Percentiles rank a stretch among this genome's conserved stretches.
Conservation (phyloP, 805 yeast species). For the Hanseniaspora clermontiae region DNA sequence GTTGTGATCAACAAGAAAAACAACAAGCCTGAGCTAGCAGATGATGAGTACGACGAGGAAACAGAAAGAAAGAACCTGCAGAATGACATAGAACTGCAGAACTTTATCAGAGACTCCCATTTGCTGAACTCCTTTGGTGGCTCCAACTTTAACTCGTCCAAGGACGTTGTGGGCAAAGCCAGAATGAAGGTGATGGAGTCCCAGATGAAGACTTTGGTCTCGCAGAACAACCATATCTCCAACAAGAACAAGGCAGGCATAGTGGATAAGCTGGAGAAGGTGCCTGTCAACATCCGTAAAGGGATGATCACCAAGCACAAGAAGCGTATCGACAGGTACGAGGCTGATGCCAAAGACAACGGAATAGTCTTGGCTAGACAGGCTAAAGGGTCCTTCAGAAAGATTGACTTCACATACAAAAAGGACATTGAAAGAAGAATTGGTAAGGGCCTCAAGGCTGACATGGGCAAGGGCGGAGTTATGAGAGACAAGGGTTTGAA, state of each 20-base stretch:
- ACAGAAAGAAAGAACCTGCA: slow-evolving; percentile 44
- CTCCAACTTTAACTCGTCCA: slow-evolving; percentile 20
- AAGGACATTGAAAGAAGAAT: slow-evolving; percentile 31
- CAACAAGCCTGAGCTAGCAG: slow-evolving; percentile 18
- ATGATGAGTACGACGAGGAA: slow-evolving; percentile 24
- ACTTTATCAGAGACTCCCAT: slow-evolving; percentile 61
- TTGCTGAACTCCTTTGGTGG: slow-evolving; percentile 33
- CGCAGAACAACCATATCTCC: slow-evolving; percentile 18
- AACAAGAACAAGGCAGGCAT: slow-evolving; percentile 31
- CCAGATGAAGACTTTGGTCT: slow-evolving; percentile 40
- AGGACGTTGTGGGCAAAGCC: slow-evolving; percentile 45
- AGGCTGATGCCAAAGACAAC: slow-evolving; percentile 72
- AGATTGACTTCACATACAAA: slow-evolving; percentile 37
- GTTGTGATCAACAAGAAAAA: slow-evolving; percentile 29
- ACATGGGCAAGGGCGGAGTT: not conserved
- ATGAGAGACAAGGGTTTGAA: slow-evolving; percentile 65
- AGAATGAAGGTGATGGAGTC: slow-evolving; percentile 51
- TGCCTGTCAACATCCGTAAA: slow-evolving; percentile 81
- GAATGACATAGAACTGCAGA: slow-evolving; percentile 60
- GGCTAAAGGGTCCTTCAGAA: slow-evolving; percentile 34
- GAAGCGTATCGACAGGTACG: slow-evolving; percentile 42
- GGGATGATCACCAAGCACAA: slow-evolving; percentile 59
- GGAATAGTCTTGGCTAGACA: slow-evolving; percentile 75
- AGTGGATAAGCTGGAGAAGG: slow-evolving; percentile 43
- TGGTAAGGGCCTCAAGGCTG: slow-evolving; percentile 25